Evolutionary conservation across 805 yeast genomes (phyloP).

Genomic region (Blastobotrys muscicola): DNA sequence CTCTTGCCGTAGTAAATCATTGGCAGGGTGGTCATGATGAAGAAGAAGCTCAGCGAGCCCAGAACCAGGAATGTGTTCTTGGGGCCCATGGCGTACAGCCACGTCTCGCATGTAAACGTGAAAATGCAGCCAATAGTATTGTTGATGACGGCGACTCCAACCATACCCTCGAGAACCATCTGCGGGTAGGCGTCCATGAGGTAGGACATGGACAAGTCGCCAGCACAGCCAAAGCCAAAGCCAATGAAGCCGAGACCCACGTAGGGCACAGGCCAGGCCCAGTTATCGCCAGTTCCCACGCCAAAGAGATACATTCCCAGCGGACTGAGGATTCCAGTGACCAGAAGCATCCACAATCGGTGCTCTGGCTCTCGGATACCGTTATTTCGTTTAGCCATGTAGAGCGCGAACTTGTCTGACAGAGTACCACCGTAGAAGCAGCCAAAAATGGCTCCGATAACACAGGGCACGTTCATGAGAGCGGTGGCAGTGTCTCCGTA

Average conservation of each 20-base stretch:
- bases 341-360: conserved; percentile 41
- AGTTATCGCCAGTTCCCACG: conserved; percentile 45
- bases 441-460: conserved; percentile 45
- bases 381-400: conserved; percentile 9
- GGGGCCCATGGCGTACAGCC: conserved; percentile 43
- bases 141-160: conserved; percentile 49
- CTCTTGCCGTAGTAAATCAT: conserved; percentile 51
- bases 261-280: conserved; percentile 47
- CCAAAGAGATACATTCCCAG: conserved; percentile 52
- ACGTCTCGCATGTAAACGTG: conserved; percentile 51
- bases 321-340: conserved; percentile 43
- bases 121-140: conserved; percentile 56
- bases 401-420: conserved; percentile 48
- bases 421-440: conserved; percentile 39
- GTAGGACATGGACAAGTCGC: conserved; percentile 51
- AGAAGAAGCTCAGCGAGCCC: conserved; percentile 44
- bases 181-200: conserved; percentile 48
- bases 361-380: conserved; percentile 36
- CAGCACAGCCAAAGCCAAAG: conserved; percentile 46
- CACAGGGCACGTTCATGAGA: conserved; percentile 61
- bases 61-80: conserved; percentile 48
- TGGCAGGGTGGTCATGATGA: conserved; percentile 48
- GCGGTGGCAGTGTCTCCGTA: conserved; percentile 61
- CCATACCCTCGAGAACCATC: conserved; percentile 46
- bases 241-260: conserved; percentile 51